Conservation (phyloP, 2,329 filamentous ascomycete species). For the Aspergillus japonicus region DNA sequence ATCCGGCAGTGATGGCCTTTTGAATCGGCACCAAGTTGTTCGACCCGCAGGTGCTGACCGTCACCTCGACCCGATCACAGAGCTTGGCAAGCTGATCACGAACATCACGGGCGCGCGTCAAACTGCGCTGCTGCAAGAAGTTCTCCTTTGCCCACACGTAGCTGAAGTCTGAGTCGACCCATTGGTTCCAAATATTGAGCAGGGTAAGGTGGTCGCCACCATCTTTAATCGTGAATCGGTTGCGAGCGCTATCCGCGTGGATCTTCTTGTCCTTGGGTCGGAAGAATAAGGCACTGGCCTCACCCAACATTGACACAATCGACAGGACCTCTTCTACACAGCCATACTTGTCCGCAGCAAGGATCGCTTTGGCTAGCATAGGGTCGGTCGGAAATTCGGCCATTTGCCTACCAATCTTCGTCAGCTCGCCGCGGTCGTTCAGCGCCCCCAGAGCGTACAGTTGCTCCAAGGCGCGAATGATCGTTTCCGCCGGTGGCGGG, state of each 20-base stretch:
- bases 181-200: slow-evolving; percentile 93
- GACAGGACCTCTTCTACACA: slow-evolving; percentile 91
- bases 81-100: slow-evolving; percentile 88
- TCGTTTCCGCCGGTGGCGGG: slow-evolving; percentile 80
- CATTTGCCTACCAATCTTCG: slow-evolving; percentile 89
- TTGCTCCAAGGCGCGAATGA: slow-evolving; percentile 85
- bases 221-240: slow-evolving; percentile 84
- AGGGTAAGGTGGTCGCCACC: slow-evolving; percentile 87
- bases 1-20: slow-evolving; percentile 84
- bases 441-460: slow-evolving; percentile 87
- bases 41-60: slow-evolving; percentile 64
- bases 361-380: slow-evolving; percentile 83
- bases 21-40: slow-evolving; percentile 76
- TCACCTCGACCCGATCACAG: slow-evolving; percentile 89
- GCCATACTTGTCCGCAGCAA: slow-evolving; percentile 85
- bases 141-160: slow-evolving; percentile 89
- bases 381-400: slow-evolving; percentile 91
- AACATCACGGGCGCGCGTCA: slow-evolving; percentile 85
- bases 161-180: slow-evolving; percentile 87
- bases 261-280: slow-evolving; percentile 96
- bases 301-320: slow-evolving; percentile 90
- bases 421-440: slow-evolving; percentile 84
- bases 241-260: slow-evolving; percentile 85
- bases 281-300: slow-evolving; percentile 87
- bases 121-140: slow-evolving; percentile 85